phyloP scores from a whole-genome alignment of 306 rosid species.

The Rosa rugosa region DNA sequence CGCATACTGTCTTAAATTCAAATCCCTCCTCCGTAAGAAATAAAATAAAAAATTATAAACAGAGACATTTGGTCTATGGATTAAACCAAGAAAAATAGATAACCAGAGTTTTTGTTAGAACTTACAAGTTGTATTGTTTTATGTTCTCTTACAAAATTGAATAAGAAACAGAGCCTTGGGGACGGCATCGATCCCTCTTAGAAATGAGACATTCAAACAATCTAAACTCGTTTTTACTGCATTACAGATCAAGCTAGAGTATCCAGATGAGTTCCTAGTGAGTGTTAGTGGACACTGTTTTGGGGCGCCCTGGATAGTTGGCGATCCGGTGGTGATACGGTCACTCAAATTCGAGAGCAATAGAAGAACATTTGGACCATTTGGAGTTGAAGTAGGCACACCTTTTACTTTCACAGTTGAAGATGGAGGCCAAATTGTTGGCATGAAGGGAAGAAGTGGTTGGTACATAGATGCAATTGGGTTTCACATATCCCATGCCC shows the following conservation, averaged over 20 bases:
- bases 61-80: no score
- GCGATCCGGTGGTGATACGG: not conserved
- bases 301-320: not conserved
- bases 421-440: slow-evolving; percentile 54
- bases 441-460: slow-evolving; percentile 50
- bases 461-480: slow-evolving; percentile 52
- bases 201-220: no score
- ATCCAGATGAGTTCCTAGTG: not conserved
- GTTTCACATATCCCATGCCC: slow-evolving; percentile 33
- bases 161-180: no score
- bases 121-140: no score
- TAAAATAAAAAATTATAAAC: no score
- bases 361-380: slow-evolving; percentile 1
- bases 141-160: no score
- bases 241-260: not conserved
- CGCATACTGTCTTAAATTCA: no score
- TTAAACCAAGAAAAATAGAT: no score
- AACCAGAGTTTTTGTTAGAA: no score
- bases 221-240: not conserved
- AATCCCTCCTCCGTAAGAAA: no score
- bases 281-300: not conserved
- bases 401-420: slow-evolving; percentile 8
- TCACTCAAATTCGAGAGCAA: not conserved
- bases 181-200: no score
- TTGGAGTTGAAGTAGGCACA: not conserved